Conservation (phyloP, 2,329 filamentous ascomycete genomes). For the Alternaria sp. region DNA sequence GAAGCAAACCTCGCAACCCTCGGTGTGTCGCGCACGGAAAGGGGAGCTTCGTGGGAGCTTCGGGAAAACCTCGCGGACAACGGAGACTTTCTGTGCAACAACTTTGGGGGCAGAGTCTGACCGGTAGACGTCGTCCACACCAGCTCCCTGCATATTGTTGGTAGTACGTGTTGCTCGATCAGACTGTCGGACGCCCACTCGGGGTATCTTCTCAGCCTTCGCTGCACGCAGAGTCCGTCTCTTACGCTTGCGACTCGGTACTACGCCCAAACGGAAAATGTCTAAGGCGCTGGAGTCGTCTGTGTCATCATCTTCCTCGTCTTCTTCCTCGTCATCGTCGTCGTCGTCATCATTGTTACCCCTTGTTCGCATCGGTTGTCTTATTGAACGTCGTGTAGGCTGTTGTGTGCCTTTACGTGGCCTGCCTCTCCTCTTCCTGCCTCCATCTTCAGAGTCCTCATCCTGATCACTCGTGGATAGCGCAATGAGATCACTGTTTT, state of each 20-base stretch:
- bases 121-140: constrained; percentile 66
- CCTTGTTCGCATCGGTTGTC: constrained; percentile 27
- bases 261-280: constrained; percentile 55
- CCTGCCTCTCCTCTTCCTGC: constrained; percentile 26
- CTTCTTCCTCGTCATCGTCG: constrained; percentile 30
- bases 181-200: constrained; percentile 53
- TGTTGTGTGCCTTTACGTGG: constrained; percentile 30
- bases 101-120: constrained; percentile 54
- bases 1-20: constrained; percentile 76
- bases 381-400: constrained; percentile 43
- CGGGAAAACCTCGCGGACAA: constrained; percentile 76
- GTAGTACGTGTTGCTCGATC: constrained; percentile 57
- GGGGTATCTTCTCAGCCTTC: constrained; percentile 31
- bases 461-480: constrained; percentile 38
- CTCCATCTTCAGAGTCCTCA: constrained; percentile 27
- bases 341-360: constrained; percentile 35
- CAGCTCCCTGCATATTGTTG: constrained; percentile 63
- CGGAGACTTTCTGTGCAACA: constrained; percentile 64
- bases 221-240: constrained; percentile 25
- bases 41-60: constrained; percentile 66
- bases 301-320: constrained; percentile 42
- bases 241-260: constrained; percentile 52
- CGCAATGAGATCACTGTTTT: constrained; percentile 21
- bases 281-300: constrained; percentile 41
- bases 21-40: constrained; percentile 75